These are phyloP conservation scores for Trichaptum fuscoviolaceum DNA, from an alignment of 768 basidiomycete species.

Conservation along the genomic window DNA sequence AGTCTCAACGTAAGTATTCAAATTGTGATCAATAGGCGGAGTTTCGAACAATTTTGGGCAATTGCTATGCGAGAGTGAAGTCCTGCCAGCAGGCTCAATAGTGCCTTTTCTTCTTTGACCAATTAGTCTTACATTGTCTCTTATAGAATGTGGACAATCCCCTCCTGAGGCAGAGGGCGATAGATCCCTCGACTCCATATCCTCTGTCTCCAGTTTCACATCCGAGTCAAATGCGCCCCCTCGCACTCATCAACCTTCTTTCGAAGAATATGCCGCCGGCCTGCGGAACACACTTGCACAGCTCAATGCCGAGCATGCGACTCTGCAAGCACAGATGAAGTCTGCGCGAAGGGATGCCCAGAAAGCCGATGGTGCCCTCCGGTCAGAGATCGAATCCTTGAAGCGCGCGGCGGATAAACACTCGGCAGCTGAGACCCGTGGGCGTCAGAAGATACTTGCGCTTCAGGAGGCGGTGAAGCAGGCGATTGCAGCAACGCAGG, in stretches of 20 bases:
- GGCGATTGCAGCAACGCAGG: slow-evolving; percentile 50
- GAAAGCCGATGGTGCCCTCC: slow-evolving; percentile 74
- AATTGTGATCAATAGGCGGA: not conserved
- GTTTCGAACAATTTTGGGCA: not conserved
- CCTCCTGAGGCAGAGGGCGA: slow-evolving; percentile 4
- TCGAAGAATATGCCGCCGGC: slow-evolving; percentile 62
- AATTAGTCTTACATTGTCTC: not conserved
- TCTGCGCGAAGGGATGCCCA: slow-evolving; percentile 75
- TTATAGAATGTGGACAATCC: not conserved
- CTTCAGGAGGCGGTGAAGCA: slow-evolving; percentile 86
- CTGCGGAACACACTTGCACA: slow-evolving; percentile 63
- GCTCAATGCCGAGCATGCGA: slow-evolving; percentile 61
- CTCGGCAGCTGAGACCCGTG: slow-evolving; percentile 66
- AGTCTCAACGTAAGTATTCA: not conserved
- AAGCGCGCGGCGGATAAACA: slow-evolving; percentile 83
- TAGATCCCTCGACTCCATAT: slow-evolving; percentile 7
- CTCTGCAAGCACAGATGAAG: slow-evolving; percentile 67
- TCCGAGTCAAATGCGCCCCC: slow-evolving; percentile 10
- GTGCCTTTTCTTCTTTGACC: not conserved
- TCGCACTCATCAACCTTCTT: slow-evolving; percentile 29
- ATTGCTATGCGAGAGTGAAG: not conserved
- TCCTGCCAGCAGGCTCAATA: not conserved
- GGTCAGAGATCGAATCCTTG: slow-evolving; percentile 78
- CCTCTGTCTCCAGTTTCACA: slow-evolving; percentile 13
- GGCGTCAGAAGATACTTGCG: slow-evolving; percentile 80